Conservation (phyloP, 106 monocot genomes). For the Xerophyta viscosa region DNA sequence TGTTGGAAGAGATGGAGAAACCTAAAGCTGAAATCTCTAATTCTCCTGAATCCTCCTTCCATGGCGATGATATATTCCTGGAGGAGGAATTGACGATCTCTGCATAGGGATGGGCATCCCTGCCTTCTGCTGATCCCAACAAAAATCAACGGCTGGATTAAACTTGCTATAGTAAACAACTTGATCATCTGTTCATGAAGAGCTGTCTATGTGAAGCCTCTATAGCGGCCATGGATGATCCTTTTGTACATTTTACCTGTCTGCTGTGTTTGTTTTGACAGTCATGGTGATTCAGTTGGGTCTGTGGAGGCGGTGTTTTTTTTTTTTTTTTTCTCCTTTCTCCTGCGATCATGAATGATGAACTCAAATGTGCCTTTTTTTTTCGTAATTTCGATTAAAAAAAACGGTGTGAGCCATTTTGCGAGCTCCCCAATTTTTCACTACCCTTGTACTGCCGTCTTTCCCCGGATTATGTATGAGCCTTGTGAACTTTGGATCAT, state of each 20-base stretch:
- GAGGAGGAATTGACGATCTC: background rate
- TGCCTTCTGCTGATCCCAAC: background rate
- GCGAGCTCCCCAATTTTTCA: slow-evolving; percentile 7
- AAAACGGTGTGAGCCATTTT: slow-evolving; percentile 5
- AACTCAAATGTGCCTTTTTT: background rate
- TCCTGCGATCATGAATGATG: background rate
- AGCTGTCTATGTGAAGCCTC: slow-evolving; percentile 11
- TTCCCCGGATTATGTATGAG: background rate
- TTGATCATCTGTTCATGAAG: slow-evolving; percentile 18
- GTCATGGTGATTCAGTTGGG: slow-evolving; percentile 2
- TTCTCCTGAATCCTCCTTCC: slow-evolving; percentile 2
- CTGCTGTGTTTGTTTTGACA: slow-evolving; percentile 3
- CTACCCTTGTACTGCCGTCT: background rate
- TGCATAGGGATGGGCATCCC: background rate
- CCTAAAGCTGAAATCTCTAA: background rate
- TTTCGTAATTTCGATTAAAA: slow-evolving; percentile 10
- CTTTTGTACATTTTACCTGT: slow-evolving; percentile 7
- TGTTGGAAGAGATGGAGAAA: slow-evolving; percentile 22
- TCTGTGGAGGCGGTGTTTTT: background rate
- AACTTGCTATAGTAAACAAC: background rate
- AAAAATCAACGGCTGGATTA: background rate
- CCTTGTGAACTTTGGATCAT: background rate
- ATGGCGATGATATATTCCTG: slow-evolving; percentile 4
- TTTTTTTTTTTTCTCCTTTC: background rate
- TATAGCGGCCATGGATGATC: slow-evolving; percentile 22